Evolutionary conservation across 306 rosid species (phyloP).

Genomic region (Vicia faba): DNA sequence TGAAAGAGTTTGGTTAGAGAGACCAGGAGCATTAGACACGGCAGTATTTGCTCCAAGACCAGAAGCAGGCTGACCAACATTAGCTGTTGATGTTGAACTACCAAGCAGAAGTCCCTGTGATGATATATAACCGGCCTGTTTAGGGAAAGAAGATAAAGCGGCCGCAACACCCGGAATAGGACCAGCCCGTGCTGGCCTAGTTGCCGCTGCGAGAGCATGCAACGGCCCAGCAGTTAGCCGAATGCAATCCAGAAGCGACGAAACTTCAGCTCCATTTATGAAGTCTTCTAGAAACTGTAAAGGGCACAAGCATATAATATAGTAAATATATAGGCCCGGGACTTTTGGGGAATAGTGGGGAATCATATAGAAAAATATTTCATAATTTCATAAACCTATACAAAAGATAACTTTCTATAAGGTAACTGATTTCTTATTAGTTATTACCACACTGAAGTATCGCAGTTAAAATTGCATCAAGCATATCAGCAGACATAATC

Average conservation of each 20-base stretch:
- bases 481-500: slow-evolving; percentile 24
- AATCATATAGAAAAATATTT: slow-evolving; percentile 14
- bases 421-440: slow-evolving; percentile 19
- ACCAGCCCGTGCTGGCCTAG: slow-evolving; percentile 98
- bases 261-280: slow-evolving; percentile 97
- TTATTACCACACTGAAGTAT: slow-evolving; percentile 22
- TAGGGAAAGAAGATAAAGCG: slow-evolving; percentile 74
- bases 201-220: slow-evolving; percentile 96
- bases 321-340: slow-evolving; percentile 2
- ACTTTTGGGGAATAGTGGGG: background rate
- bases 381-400: slow-evolving; percentile 3
- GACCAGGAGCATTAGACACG: slow-evolving; percentile 54
- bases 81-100: slow-evolving; percentile 58
- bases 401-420: slow-evolving; percentile 27
- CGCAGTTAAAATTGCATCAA: slow-evolving; percentile 26
- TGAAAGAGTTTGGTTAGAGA: slow-evolving; percentile 69
- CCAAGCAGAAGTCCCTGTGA: slow-evolving; percentile 70
- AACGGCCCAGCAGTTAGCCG: slow-evolving; percentile 99
- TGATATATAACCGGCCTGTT: slow-evolving; percentile 67
- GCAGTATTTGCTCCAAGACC: slow-evolving; percentile 56
- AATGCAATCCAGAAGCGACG: slow-evolving; percentile 95
- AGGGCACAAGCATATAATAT: slow-evolving; percentile 33
- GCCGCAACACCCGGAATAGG: slow-evolving; percentile 82
- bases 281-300: slow-evolving; percentile 95
- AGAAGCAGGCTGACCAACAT: slow-evolving; percentile 56